Conservation (phyloP, 2,329 filamentous ascomycete genomes). For the Microsporum audouinii region DNA sequence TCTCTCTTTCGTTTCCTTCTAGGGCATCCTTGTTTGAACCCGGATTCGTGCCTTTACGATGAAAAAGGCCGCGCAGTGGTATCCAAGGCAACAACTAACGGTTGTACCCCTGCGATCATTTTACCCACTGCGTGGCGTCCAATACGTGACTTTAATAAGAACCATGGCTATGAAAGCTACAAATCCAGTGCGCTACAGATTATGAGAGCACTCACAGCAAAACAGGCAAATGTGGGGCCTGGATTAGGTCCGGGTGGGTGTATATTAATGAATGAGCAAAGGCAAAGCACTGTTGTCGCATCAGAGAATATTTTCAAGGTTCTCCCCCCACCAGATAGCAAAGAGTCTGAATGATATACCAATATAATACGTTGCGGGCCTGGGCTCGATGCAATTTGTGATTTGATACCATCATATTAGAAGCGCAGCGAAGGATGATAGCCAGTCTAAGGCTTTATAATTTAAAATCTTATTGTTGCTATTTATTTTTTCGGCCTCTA, state of each 20-base stretch:
- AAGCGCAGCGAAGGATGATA: not conserved
- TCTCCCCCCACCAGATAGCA: conserved; percentile 13
- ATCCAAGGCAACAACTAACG: conserved; percentile 12
- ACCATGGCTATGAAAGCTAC: conserved; percentile 33
- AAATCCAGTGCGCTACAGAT: conserved; percentile 38
- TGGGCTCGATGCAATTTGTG: not conserved
- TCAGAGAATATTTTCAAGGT: conserved; percentile 39
- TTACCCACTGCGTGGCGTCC: conserved; percentile 26
- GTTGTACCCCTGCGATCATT: conserved; percentile 26
- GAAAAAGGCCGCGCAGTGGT: conserved; percentile 15
- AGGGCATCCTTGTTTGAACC: conserved; percentile 9
- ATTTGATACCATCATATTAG: not conserved
- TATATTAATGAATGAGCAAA: conserved; percentile 42
- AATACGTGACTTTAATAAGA: conserved; percentile 32
- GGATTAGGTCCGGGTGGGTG: conserved; percentile 44
- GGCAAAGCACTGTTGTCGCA: conserved; percentile 40
- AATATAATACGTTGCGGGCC: not conserved
- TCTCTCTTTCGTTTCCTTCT: conserved; percentile 7
- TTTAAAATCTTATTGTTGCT: not conserved
- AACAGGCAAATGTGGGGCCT: conserved; percentile 42
- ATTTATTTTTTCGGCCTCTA: too few relatives aligned
- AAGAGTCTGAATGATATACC: not conserved
- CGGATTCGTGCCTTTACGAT: conserved; percentile 13
- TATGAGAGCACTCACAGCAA: conserved; percentile 36
- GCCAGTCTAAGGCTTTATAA: not conserved